A percentile compares a stretch with the other conserved stretches of the same genome.
phyloP scores from a whole-genome alignment of 768 basidiomycete genomes.

The Cystoderma amianthinum region DNA sequence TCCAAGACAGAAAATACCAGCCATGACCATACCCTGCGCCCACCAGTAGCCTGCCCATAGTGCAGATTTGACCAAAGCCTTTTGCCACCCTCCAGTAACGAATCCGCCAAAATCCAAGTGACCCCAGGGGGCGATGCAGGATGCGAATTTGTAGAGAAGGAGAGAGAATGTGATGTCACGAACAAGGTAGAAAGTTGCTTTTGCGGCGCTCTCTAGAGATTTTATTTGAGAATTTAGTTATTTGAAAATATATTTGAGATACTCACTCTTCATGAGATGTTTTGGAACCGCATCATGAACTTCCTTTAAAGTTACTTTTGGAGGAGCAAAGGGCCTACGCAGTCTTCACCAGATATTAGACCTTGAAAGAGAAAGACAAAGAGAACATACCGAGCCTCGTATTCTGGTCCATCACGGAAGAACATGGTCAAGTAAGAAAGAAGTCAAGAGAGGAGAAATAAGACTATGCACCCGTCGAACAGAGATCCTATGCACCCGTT shows the following conservation, averaged over 20 bases:
- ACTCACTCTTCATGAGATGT: conserved; percentile 35
- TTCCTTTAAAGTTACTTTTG: conserved; percentile 42
- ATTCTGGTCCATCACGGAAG: not conserved
- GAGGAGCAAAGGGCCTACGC: conserved; percentile 39
- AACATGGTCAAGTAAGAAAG: conserved; percentile 1
- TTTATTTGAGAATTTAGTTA: no score
- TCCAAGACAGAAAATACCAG: conserved; percentile 45
- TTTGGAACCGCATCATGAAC: conserved; percentile 51
- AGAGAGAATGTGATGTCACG: conserved; percentile 37
- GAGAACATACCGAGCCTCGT: not conserved
- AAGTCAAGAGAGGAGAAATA: no score
- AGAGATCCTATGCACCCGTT: no score
- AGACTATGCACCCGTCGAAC: no score
- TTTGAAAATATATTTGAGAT: no score
- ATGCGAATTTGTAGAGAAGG: conserved; percentile 36
- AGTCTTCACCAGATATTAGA: conserved; percentile 18
- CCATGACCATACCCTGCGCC: conserved; percentile 43
- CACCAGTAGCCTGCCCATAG: conserved; percentile 45
- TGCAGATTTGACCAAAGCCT: conserved; percentile 18
- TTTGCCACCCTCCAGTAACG: conserved; percentile 21
- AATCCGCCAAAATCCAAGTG: conserved; percentile 29
- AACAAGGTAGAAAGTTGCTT: conserved; percentile 31
- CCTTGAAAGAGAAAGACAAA: not conserved
- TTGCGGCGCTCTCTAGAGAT: conserved; percentile 25
- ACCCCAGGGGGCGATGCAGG: conserved; percentile 31